These are phyloP conservation scores for Epichloe festucae DNA, from an alignment of 2,329 filamentous ascomycete genomes.

Conservation along the genomic window DNA sequence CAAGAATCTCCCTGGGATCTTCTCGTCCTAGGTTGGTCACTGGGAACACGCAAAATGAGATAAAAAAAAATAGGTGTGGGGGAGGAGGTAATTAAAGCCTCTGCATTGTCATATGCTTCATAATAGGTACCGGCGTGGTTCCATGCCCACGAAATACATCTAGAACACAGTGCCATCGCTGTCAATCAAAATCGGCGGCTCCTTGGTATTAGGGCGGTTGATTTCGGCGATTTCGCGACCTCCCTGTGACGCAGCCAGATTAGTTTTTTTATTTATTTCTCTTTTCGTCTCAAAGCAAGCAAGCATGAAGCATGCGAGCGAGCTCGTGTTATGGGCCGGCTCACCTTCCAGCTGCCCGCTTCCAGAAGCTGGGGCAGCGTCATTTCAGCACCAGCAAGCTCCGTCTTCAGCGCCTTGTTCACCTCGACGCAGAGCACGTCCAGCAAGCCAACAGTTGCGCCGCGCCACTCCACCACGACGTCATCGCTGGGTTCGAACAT, in stretches of 20 bases:
- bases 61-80: too few species aligned
- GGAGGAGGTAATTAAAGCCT: too few species aligned
- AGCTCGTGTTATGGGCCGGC: conserved; percentile 10
- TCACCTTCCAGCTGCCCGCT: conserved; percentile 94
- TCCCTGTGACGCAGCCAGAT: conserved; percentile 37
- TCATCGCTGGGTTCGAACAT: conserved; percentile 48
- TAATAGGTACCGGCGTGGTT: not conserved
- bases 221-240: conserved; percentile 94
- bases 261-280: not conserved
- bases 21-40: too few species aligned
- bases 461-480: conserved; percentile 54
- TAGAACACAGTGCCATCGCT: conserved; percentile 96
- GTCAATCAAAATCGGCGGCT: conserved; percentile 89
- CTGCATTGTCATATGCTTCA: not conserved
- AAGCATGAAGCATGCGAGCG: too few species aligned
- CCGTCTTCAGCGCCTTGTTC: conserved; percentile 48
- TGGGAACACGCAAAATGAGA: too few species aligned
- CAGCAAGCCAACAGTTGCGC: conserved; percentile 46
- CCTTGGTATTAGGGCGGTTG: conserved; percentile 88
- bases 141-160: not conserved
- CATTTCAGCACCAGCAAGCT: conserved; percentile 58
- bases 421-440: conserved; percentile 40
- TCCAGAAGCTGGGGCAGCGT: conserved; percentile 82
- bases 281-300: too few species aligned
- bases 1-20: too few species aligned